Percentiles rank a stretch among this genome's conserved stretches.
phyloP scores from a whole-genome alignment of 495 filamentous ascomycete species.

The Elasticomyces elasticus region DNA sequence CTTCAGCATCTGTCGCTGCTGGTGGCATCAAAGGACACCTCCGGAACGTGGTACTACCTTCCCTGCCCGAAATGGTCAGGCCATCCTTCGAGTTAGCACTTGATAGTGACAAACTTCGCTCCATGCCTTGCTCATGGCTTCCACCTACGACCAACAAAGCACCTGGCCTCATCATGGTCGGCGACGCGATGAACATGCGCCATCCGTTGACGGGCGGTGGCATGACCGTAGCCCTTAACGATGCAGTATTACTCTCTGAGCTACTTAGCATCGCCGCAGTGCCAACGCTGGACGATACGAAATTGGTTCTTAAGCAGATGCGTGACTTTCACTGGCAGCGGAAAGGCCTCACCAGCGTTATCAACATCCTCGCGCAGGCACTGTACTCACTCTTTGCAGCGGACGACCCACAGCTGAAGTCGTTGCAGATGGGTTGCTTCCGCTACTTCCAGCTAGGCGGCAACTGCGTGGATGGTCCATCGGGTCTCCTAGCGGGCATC shows the following conservation, averaged over 20 bases:
- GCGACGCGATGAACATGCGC: slow-evolving; percentile 94
- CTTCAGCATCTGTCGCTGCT: slow-evolving; percentile 55
- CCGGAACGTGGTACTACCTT: slow-evolving; percentile 62
- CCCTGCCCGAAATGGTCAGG: slow-evolving; percentile 59
- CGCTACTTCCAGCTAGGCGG: slow-evolving; percentile 77
- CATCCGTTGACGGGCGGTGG: slow-evolving; percentile 90
- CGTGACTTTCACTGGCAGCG: slow-evolving; percentile 73
- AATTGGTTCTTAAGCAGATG: slow-evolving; percentile 57
- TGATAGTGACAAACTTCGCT: slow-evolving; percentile 58
- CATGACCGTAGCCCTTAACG: slow-evolving; percentile 91
- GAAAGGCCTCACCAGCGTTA: slow-evolving; percentile 70
- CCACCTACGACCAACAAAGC: slow-evolving; percentile 61
- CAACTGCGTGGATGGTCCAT: slow-evolving; percentile 59
- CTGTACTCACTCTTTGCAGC: slow-evolving; percentile 87
- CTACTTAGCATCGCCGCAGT: slow-evolving; percentile 57
- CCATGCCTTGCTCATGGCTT: slow-evolving; percentile 91
- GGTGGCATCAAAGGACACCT: slow-evolving; percentile 82
- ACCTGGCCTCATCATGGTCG: slow-evolving; percentile 69
- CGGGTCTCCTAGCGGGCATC: slow-evolving; percentile 74
- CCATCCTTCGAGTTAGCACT: slow-evolving; percentile 69
- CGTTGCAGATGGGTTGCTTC: slow-evolving; percentile 87
- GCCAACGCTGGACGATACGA: slow-evolving; percentile 58
- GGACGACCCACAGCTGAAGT: slow-evolving; percentile 61
- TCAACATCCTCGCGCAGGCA: slow-evolving; percentile 92
- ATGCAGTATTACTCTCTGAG: slow-evolving; percentile 64